These are phyloP conservation scores for Lipomyces kockii DNA, from an alignment of 805 yeast species.

Conservation along the genomic window DNA sequence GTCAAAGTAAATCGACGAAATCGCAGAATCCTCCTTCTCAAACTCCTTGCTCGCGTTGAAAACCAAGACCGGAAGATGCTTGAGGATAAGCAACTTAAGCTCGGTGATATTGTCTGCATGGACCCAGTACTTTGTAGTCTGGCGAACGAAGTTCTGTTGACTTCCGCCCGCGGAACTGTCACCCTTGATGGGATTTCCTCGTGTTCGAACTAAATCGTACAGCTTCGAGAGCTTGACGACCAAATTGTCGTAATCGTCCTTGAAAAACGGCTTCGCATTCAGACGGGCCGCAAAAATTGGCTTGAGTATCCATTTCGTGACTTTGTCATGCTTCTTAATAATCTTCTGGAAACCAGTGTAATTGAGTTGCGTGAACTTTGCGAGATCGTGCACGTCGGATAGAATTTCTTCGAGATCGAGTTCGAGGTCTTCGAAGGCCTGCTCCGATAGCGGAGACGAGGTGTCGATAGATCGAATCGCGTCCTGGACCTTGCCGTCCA, in stretches of 20 bases:
- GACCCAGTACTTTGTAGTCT: conserved; percentile 98
- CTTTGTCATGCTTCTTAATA: conserved; percentile 94
- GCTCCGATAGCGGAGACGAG: conserved; percentile 57
- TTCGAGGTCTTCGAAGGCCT: conserved; percentile 74
- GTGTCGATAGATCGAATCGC: conserved; percentile 51
- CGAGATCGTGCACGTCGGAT: conserved; percentile 96
- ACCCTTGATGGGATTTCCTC: conserved; percentile 94
- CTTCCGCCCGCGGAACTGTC: conserved; percentile 98
- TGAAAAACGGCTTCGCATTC: conserved; percentile 92
- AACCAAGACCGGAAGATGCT: conserved; percentile 95
- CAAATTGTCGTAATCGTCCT: conserved; percentile 87
- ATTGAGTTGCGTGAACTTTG: conserved; percentile 89
- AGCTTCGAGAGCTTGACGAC: conserved; percentile 87
- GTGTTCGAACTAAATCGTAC: conserved; percentile 90
- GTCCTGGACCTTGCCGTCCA: conserved; percentile 69
- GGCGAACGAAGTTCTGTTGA: conserved; percentile 97
- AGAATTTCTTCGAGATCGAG: conserved; percentile 83
- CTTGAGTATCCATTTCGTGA: conserved; percentile 75
- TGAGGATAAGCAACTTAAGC: conserved; percentile 85
- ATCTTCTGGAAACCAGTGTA: conserved; percentile 98
- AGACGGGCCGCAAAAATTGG: conserved; percentile 94
- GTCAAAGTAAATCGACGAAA: conserved; percentile 95
- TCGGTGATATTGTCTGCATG: conserved; percentile 98
- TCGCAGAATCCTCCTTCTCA: conserved; percentile 91
- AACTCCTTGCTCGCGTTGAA: conserved; percentile 96